Evolutionary conservation across 371 early-diverging fungal species (phyloP), one percentile per base, ranked within the genome.

Genomic region (Entomophthora muscae): DNA sequence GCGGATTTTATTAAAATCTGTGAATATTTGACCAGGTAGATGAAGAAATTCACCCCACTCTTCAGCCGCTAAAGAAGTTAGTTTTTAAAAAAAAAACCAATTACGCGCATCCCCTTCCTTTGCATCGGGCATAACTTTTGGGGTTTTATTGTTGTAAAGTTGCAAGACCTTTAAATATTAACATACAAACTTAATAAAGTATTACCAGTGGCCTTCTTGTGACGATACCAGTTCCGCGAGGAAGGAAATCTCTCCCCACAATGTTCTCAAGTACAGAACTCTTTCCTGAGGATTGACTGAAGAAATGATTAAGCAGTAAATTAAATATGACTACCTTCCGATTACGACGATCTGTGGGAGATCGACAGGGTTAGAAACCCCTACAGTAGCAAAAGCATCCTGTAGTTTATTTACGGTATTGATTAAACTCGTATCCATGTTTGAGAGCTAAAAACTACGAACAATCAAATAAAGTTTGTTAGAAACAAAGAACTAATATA

Each of bases 41-140:
- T 97, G 93, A 62, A 96, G 71, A 74, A 96, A 94, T 77, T 98
- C 91, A n/a, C 98, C 94, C 95, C 95, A 92, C 75, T 98, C 95
- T 60, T 92, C 82, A 53, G 81, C 42, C 81, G 65, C 81, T 66
- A 83, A 75, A 68, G 75, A 51, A 68, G 30, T 28, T 59, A 42
- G 10, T 30, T 3, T 27, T 17, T 7, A 27, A 33, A 42, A 56
- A 23, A 17, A 29, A 57, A 1, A 58, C 13, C 7, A n/a, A n/a
- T 26, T 22, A 65, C 64, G 65, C 64, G 65, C 59, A 60, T 57
- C 65, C 30, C 56, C 57, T 59, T 66, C 63, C 23, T 69, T 56
- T 28, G 73, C 68, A 33, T 74, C 72, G 32, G 64, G 64, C 23
- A 66, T 31, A 57, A 68, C 31, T 69, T 56, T 24, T 70, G 76